Evolutionary conservation across 2,329 filamentous ascomycete species (phyloP).

Genomic region (Ceratocystis lukuohia): DNA sequence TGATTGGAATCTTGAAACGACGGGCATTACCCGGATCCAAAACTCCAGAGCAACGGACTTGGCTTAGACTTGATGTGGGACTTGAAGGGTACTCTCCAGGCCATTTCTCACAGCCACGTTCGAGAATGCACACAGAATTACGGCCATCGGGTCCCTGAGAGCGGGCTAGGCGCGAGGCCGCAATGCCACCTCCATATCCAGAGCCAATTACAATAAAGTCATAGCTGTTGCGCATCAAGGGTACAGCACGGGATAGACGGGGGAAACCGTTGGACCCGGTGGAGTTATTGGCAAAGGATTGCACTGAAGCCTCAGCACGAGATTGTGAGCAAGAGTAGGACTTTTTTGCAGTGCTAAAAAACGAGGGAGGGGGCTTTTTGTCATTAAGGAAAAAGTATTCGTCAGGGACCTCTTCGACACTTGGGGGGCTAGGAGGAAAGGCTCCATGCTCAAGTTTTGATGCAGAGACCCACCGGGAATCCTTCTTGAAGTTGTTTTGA

Average conservation of each 20-base stretch:
- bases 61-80: slow-evolving; percentile 33
- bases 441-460: slow-evolving; percentile 1
- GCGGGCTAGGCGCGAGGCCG: slow-evolving; percentile 51
- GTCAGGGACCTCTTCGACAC: slow-evolving; percentile 11
- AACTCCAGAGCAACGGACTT: slow-evolving; percentile 45
- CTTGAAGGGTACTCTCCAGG: slow-evolving; percentile 49
- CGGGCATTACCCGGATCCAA: slow-evolving; percentile 32
- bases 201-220: slow-evolving; percentile 56
- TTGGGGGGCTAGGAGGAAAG: background rate
- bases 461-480: background rate
- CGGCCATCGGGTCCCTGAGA: slow-evolving; percentile 24
- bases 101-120: slow-evolving; percentile 52
- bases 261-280: slow-evolving; percentile 13
- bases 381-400: slow-evolving; percentile 14
- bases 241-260: slow-evolving; percentile 42
- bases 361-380: slow-evolving; percentile 10
- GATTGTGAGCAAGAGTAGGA: slow-evolving; percentile 16
- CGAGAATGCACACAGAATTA: slow-evolving; percentile 49
- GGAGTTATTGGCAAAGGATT: slow-evolving; percentile 15
- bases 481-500: background rate
- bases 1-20: slow-evolving; percentile 30
- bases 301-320: slow-evolving; percentile 16
- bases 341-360: slow-evolving; percentile 12
- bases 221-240: slow-evolving; percentile 44
- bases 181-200: slow-evolving; percentile 54